Percentiles rank a stretch among this genome's conserved stretches.
phyloP scores from a whole-genome alignment of 805 yeast genomes.

The Pichia heedii region DNA sequence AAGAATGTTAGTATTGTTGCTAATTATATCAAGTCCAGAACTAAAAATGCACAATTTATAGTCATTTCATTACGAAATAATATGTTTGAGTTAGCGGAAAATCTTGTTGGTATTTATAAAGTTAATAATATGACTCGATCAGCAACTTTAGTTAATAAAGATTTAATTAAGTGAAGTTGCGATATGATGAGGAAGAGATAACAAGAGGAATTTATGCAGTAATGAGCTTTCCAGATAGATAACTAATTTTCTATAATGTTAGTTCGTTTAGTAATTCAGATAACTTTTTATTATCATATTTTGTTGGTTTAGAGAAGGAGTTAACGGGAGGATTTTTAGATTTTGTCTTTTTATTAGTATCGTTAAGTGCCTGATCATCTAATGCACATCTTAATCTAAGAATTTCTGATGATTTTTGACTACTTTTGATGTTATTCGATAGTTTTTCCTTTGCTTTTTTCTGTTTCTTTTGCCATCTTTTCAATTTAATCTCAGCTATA shows the following conservation, averaged over 20 bases:
- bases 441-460: constrained; percentile 2
- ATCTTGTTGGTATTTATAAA: constrained; percentile 91
- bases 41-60: constrained; percentile 92
- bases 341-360: neutral
- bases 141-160: constrained; percentile 65
- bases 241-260: constrained; percentile 4
- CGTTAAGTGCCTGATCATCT: constrained; percentile 10
- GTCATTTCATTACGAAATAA: constrained; percentile 93
- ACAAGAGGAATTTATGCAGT: neutral
- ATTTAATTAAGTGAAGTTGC: constrained; percentile 21
- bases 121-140: constrained; percentile 85
- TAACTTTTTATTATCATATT: constrained; percentile 5
- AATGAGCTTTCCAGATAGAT: too few species aligned
- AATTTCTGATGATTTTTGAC: too few species aligned
- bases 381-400: constrained; percentile 14
- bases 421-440: constrained; percentile 7
- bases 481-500: constrained; percentile 1
- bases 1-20: constrained; percentile 97
- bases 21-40: constrained; percentile 89
- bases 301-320: constrained; percentile 11
- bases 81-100: constrained; percentile 95
- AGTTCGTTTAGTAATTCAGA: constrained; percentile 7
- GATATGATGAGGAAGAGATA: neutral
- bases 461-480: constrained; percentile 2
- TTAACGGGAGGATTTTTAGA: constrained; percentile 8